These are phyloP conservation scores for Penicillium sp. DNA, from an alignment of 2,329 filamentous ascomycete species.

Conservation along the genomic window DNA sequence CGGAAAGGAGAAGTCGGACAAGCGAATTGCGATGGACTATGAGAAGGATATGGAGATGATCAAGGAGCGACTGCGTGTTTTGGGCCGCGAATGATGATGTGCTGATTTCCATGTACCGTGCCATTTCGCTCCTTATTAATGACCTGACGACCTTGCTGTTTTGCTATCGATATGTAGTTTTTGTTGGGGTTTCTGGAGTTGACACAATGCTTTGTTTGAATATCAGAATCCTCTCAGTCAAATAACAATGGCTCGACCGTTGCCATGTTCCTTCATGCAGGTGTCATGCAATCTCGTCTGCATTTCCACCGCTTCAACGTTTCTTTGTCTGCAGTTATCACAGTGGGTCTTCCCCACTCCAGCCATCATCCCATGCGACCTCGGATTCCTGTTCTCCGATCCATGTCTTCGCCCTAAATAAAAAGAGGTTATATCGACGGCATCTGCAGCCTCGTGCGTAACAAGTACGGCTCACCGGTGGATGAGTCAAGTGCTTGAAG, in stretches of 20 bases:
- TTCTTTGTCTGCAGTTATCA: no score
- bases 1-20: slow-evolving; percentile 16
- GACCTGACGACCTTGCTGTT: slow-evolving; percentile 25
- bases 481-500: no score
- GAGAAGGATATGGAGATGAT: slow-evolving; percentile 32
- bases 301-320: no score
- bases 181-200: slow-evolving; percentile 1
- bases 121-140: slow-evolving; percentile 18
- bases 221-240: no score
- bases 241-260: no score
- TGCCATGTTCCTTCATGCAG: no score
- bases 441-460: neutral
- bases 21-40: slow-evolving; percentile 16
- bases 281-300: no score
- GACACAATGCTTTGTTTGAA: neutral
- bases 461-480: no score
- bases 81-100: slow-evolving; percentile 22
- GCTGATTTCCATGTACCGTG: slow-evolving; percentile 4
- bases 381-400: slow-evolving; percentile 7
- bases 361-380: slow-evolving; percentile 2
- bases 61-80: slow-evolving; percentile 28
- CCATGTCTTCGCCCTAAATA: neutral
- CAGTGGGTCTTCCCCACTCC: no score
- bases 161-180: slow-evolving; percentile 8
- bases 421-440: neutral